A percentile compares a stretch with the other conserved stretches of the same genome.
Conservation (phyloP, 139 green algal genomes). For the Auxenochlorella pyrenoidosa region DNA sequence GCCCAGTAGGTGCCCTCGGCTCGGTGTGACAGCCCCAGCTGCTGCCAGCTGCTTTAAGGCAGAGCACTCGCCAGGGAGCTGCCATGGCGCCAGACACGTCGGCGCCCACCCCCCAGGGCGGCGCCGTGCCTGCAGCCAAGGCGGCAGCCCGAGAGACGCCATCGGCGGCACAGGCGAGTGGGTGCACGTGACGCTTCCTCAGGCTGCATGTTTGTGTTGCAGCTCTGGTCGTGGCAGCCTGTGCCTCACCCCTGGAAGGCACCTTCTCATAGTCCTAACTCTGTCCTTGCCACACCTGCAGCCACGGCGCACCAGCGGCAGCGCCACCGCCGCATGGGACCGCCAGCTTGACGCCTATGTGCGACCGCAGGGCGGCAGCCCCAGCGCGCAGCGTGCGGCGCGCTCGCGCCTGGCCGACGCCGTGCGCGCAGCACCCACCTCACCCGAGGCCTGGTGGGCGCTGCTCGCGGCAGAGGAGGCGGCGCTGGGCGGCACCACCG, state of each 20-base stretch:
- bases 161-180: neutral
- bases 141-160: conserved; percentile 1
- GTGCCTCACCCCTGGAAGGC: too few relatives aligned
- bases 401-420: conserved; percentile 7
- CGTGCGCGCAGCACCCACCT: neutral
- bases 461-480: conserved; percentile 68
- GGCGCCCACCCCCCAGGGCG: neutral
- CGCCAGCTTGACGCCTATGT: conserved; percentile 22
- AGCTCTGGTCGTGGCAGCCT: too few relatives aligned
- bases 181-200: neutral
- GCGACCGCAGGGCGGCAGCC: neutral
- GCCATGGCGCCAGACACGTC: conserved; percentile 1
- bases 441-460: conserved; percentile 62
- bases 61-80: neutral
- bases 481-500: neutral
- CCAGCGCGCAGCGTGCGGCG: neutral
- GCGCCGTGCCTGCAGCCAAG: neutral
- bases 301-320: neutral
- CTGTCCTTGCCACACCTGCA: too few relatives aligned
- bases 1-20: too few relatives aligned
- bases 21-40: conserved; percentile 1
- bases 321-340: conserved; percentile 7
- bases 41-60: neutral
- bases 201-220: neutral
- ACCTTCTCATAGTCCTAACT: too few relatives aligned